Conservation (phyloP, 305 asterid species). For the Fraxinus latifolia region DNA sequence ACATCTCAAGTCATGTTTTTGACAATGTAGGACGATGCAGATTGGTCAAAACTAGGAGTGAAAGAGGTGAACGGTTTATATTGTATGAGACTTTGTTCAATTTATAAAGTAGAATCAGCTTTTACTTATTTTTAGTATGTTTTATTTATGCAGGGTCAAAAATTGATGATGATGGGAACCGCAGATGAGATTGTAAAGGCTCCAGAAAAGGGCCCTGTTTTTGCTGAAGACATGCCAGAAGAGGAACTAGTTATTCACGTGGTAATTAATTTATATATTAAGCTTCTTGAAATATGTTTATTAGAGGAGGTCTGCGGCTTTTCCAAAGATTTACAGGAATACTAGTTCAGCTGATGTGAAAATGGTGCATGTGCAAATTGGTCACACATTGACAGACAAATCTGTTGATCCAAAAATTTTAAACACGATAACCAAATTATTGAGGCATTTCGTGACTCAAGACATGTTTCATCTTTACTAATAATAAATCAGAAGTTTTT, state of each 20-base stretch:
- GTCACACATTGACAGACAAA: background rate
- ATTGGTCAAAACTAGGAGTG: constrained; percentile 87
- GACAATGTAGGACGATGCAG: constrained; percentile 76
- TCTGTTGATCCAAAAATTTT: background rate
- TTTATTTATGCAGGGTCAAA: constrained; percentile 71
- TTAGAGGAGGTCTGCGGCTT: background rate
- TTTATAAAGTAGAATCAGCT: constrained; percentile 8
- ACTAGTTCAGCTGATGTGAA: background rate
- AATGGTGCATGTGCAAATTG: background rate
- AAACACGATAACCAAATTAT: background rate
- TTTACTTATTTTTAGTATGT: constrained; percentile 8
- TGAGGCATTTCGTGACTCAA: background rate
- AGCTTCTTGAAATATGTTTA: constrained; percentile 7
- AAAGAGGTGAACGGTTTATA: constrained; percentile 60
- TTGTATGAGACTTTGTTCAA: constrained; percentile 11
- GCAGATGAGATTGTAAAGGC: constrained; percentile 97
- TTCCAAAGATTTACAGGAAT: background rate
- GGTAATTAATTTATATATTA: constrained; percentile 42
- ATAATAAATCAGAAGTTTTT: background rate
- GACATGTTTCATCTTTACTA: background rate
- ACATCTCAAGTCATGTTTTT: constrained; percentile 21
- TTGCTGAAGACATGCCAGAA: constrained; percentile 98
- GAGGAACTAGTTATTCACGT: constrained; percentile 70
- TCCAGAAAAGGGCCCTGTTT: constrained; percentile 86
- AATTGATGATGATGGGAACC: constrained; percentile 99